Evolutionary conservation across 495 filamentous ascomycete species (phyloP), one percentile per base, ranked within the genome.

Genomic region (Penicillium robsamsonii): DNA sequence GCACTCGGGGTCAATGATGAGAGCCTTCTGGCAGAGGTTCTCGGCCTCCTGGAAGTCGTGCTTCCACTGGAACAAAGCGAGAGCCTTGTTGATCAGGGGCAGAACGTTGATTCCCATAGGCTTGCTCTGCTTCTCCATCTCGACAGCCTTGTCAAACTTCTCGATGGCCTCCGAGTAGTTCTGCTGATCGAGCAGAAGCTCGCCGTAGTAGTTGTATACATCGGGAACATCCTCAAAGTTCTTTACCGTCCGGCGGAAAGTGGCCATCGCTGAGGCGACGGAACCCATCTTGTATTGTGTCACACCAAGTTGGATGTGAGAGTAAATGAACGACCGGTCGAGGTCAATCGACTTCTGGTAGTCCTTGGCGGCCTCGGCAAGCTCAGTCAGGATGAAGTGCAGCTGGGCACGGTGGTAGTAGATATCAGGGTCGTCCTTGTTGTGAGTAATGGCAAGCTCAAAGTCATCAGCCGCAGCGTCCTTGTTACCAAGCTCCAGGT

Each of bases 201-300:
- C 94, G 67, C 94, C 94, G 61, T 95, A 97, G 82, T 97, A 99
- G 79, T 99, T 99, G 79, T 97, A 99, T 3, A 99, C 94, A 68
- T 99, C 94, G 5, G 94, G 92, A 9, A 93, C 91, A 60, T 90
- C 89, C 59, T 91, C 89, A 65, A 99, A 99, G 75, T 95, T 96
- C 88, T 97, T 99, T 65, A 97, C 92, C 67, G 92, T 96, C 30
- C 92, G 82, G 57, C 94, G 82, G 84, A 99, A 99, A 6, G 95
- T 97, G 13, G 95, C 91, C 91, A 97, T 97, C 25, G 92, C 96
- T 7, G 92, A 96, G 4, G 94, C 94, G 46, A 97, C 88, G 10
- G 91, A 96, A 54, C 94, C 95, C 91, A 97, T 95, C 85, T 99
- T 99, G 77, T 99, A 99, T 75, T 99, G 94, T 44, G 94, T 99